A percentile compares a stretch with the other conserved stretches of the same genome.
phyloP scores from a whole-genome alignment of 2,329 filamentous ascomycete species.

The Colletotrichum aenigma region DNA sequence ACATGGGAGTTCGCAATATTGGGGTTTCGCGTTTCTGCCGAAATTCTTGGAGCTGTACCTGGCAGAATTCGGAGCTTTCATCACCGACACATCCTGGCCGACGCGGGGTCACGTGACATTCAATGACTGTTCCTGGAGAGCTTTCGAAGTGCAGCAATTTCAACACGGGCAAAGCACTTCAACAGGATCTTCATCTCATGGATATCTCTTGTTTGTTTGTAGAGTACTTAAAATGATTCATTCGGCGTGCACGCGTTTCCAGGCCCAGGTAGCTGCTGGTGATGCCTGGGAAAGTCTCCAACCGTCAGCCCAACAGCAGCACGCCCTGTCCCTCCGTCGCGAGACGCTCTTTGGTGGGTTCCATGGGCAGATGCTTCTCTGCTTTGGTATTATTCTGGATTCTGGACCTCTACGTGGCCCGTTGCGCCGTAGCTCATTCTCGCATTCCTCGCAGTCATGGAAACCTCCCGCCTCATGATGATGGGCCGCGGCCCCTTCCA shows the following conservation, averaged over 20 bases:
- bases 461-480: not conserved
- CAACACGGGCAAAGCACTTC: no score
- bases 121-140: not conserved
- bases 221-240: conserved; percentile 3
- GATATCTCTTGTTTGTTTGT: not conserved
- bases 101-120: not conserved
- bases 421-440: not conserved
- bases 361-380: not conserved
- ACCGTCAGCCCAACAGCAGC: not conserved
- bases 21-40: not conserved
- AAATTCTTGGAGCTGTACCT: not conserved
- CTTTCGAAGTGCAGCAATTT: not conserved
- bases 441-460: not conserved
- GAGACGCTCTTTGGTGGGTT: not conserved
- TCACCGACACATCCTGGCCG: not conserved
- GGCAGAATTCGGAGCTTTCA: not conserved
- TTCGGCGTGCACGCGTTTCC: not conserved
- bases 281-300: not conserved
- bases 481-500: conserved; percentile 13
- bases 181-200: not conserved
- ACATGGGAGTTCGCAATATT: conserved; percentile 33
- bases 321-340: not conserved
- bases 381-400: not conserved
- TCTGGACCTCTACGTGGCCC: not conserved
- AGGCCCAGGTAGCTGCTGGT: not conserved